These are phyloP conservation scores for Nitzschia inconspicua DNA, from an alignment of 108 stramenopile genomes.

Conservation along the genomic window DNA sequence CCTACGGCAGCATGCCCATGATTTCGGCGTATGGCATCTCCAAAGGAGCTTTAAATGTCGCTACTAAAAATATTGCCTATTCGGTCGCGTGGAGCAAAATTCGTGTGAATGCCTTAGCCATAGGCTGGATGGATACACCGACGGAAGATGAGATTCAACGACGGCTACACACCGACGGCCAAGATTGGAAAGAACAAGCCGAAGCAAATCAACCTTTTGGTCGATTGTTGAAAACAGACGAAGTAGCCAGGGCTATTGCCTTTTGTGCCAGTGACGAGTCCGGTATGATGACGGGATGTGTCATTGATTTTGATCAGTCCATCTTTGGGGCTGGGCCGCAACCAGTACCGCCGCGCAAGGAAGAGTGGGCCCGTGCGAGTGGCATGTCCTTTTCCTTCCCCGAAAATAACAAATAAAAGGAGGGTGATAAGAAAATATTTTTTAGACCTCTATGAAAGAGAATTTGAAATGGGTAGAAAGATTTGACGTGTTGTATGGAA, in stretches of 20 bases:
- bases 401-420: no score
- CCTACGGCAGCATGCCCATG: conserved; percentile 29
- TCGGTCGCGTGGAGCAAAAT: conserved; percentile 14
- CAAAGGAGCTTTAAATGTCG: conserved; percentile 22
- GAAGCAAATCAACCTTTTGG: conserved; percentile 19
- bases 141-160: conserved; percentile 18
- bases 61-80: conserved; percentile 25
- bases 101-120: conserved; percentile 21
- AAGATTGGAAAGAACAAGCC: neutral
- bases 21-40: conserved; percentile 19
- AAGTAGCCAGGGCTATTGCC: conserved; percentile 28
- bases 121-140: conserved; percentile 31
- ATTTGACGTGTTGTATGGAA: no score
- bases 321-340: conserved; percentile 18
- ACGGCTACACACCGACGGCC: neutral
- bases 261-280: conserved; percentile 26
- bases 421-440: no score
- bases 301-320: conserved; percentile 31
- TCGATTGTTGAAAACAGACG: conserved; percentile 8
- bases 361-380: conserved; percentile 9
- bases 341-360: conserved; percentile 23
- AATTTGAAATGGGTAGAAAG: no score
- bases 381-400: conserved; percentile 22
- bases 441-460: no score
- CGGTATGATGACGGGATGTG: conserved; percentile 34